phyloP scores from a whole-genome alignment of 768 basidiomycete species.

The Jaapia argillacea region DNA sequence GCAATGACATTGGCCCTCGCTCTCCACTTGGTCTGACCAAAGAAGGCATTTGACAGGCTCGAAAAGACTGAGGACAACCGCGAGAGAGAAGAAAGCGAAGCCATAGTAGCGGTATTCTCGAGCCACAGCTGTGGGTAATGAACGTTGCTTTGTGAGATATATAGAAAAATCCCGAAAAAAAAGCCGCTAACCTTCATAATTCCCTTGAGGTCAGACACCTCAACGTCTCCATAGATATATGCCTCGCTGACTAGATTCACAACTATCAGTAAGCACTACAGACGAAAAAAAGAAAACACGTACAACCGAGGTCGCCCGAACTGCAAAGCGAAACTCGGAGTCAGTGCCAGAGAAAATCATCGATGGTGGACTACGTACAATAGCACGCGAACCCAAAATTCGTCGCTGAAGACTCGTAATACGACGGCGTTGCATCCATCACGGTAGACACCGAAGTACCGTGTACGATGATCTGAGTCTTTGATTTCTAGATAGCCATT shows the following conservation, averaged over 20 bases:
- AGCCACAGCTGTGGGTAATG: slow-evolving; percentile 22
- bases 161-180: too few relatives aligned
- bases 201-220: slow-evolving; percentile 19
- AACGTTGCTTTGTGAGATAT: too few relatives aligned
- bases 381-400: slow-evolving; percentile 25
- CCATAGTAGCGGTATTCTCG: slow-evolving; percentile 19
- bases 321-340: too few relatives aligned
- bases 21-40: slow-evolving; percentile 3
- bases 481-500: too few relatives aligned
- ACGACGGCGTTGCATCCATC: slow-evolving; percentile 9
- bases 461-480: too few relatives aligned
- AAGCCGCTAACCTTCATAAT: slow-evolving; percentile 21
- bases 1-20: slow-evolving; percentile 11
- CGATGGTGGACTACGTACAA: slow-evolving; percentile 12
- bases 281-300: slow-evolving; percentile 4
- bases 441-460: too few relatives aligned
- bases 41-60: slow-evolving; percentile 4
- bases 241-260: slow-evolving; percentile 22
- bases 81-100: slow-evolving; percentile 14
- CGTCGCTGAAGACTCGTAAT: slow-evolving; percentile 18
- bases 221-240: slow-evolving; percentile 23
- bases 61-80: slow-evolving; percentile 9
- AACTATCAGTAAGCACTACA: not conserved
- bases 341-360: not conserved
- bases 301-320: slow-evolving; percentile 23